Percentiles rank a stretch among this genome's conserved stretches.
These are phyloP conservation scores for Epithemia pelagica DNA, from an alignment of 108 stramenopile species.

Conservation along the genomic window DNA sequence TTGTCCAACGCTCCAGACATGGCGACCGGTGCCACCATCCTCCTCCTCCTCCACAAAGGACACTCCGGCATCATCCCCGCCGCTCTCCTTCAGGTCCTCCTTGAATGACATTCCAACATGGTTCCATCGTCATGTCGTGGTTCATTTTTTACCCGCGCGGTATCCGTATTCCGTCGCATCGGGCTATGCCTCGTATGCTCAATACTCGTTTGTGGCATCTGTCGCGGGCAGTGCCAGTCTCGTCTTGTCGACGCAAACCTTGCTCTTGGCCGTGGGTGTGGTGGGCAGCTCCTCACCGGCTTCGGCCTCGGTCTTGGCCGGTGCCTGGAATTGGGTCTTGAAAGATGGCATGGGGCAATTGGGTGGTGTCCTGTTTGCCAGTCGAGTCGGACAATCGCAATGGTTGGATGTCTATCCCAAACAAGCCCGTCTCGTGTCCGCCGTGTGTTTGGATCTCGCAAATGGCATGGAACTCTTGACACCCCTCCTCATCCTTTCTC, in stretches of 20 bases:
- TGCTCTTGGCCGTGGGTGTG: conserved; percentile 87
- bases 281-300: conserved; percentile 33
- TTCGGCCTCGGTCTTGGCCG: conserved; percentile 88
- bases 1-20: no score
- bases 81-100: no score
- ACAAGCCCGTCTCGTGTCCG: conserved; percentile 85
- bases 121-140: conserved; percentile 6
- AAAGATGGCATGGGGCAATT: conserved; percentile 94
- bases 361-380: conserved; percentile 90
- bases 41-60: no score
- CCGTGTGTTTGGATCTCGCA: conserved; percentile 78
- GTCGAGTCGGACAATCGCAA: conserved; percentile 58
- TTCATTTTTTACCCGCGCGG: conserved; percentile 69
- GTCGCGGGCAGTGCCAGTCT: conserved; percentile 72
- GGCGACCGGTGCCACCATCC: no score
- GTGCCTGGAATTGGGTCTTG: conserved; percentile 95
- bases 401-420: conserved; percentile 87
- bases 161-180: conserved; percentile 72
- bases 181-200: conserved; percentile 60
- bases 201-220: conserved; percentile 52
- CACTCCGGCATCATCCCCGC: no score
- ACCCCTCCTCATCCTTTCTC: conserved; percentile 30
- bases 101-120: no score
- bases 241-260: conserved; percentile 86
- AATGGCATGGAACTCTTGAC: conserved; percentile 81